Percentiles rank a stretch among this genome's conserved stretches.
These are phyloP conservation scores for Dichomitus squalens DNA, from an alignment of 1,284 basidiomycete species.

Conservation along the genomic window DNA sequence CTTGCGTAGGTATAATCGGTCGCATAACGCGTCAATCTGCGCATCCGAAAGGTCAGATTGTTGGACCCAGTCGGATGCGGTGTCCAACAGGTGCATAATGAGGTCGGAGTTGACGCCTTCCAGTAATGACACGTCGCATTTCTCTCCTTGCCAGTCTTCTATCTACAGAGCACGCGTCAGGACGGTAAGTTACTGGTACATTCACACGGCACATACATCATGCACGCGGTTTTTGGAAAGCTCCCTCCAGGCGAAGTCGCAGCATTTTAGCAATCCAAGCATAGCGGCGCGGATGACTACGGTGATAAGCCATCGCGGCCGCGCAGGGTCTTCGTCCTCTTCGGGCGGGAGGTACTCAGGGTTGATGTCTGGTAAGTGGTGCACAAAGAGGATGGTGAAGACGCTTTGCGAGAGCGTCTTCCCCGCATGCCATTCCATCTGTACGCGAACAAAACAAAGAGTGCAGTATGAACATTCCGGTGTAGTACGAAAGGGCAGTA, in stretches of 20 bases:
- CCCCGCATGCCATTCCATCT: constrained; percentile 90
- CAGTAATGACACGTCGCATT: constrained; percentile 79
- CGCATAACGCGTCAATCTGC: constrained; percentile 41
- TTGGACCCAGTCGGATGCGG: constrained; percentile 51
- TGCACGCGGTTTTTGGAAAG: constrained; percentile 70
- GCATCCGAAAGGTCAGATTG: constrained; percentile 33
- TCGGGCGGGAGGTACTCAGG: constrained; percentile 50
- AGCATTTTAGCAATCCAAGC: constrained; percentile 79
- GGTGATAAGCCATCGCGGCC: constrained; percentile 63
- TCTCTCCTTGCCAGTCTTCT: constrained; percentile 89
- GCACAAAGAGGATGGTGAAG: constrained; percentile 80
- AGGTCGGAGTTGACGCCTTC: constrained; percentile 68
- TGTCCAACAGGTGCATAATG: constrained; percentile 62
- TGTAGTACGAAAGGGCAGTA: constrained; percentile 1
- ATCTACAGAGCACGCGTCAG: constrained; percentile 45
- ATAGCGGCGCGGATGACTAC: constrained; percentile 73
- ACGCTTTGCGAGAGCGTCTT: constrained; percentile 86
- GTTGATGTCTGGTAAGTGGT: constrained; percentile 64
- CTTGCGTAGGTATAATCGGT: constrained; percentile 60
- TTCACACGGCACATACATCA: constrained; percentile 59
- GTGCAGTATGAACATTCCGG: constrained; percentile 18
- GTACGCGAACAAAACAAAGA: constrained; percentile 14
- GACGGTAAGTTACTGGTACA: background rate
- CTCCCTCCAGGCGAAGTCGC: constrained; percentile 83
- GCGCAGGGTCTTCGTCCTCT: constrained; percentile 37